These are phyloP conservation scores for Blumeria graminis DNA, from an alignment of 2,329 filamentous ascomycete genomes.

Conservation along the genomic window DNA sequence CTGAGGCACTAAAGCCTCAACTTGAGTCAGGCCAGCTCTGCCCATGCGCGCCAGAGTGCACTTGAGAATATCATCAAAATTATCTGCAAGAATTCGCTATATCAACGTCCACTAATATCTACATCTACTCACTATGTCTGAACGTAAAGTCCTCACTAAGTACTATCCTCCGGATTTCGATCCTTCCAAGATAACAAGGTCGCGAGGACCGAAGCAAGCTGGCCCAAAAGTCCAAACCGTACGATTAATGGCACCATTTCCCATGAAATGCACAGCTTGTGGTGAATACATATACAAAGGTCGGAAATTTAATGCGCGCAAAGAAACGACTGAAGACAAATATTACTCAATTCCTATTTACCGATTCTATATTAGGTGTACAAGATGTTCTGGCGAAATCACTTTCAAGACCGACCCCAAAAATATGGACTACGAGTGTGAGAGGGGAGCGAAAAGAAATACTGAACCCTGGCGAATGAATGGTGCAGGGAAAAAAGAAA, in stretches of 20 bases:
- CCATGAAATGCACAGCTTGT: slow-evolving; percentile 44
- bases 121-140: slow-evolving; percentile 35
- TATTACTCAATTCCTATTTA: slow-evolving; percentile 77
- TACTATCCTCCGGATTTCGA: slow-evolving; percentile 65
- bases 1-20: not conserved
- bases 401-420: slow-evolving; percentile 89
- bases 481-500: slow-evolving; percentile 39
- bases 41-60: not conserved
- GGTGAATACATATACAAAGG: slow-evolving; percentile 80
- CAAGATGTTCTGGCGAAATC: slow-evolving; percentile 64
- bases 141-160: slow-evolving; percentile 54
- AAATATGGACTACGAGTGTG: slow-evolving; percentile 68
- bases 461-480: slow-evolving; percentile 67
- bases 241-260: slow-evolving; percentile 73
- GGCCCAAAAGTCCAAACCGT: slow-evolving; percentile 71
- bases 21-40: not conserved
- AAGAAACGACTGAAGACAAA: slow-evolving; percentile 75
- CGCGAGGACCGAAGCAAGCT: slow-evolving; percentile 41
- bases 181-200: slow-evolving; percentile 51
- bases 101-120: not conserved
- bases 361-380: slow-evolving; percentile 79
- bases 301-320: slow-evolving; percentile 84
- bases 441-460: slow-evolving; percentile 67
- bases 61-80: not conserved
- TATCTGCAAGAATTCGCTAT: not conserved